Percentiles rank a stretch among this genome's conserved stretches.
These are phyloP conservation scores for Lactarius akahatsu DNA, from an alignment of 768 basidiomycete species.

Conservation along the genomic window DNA sequence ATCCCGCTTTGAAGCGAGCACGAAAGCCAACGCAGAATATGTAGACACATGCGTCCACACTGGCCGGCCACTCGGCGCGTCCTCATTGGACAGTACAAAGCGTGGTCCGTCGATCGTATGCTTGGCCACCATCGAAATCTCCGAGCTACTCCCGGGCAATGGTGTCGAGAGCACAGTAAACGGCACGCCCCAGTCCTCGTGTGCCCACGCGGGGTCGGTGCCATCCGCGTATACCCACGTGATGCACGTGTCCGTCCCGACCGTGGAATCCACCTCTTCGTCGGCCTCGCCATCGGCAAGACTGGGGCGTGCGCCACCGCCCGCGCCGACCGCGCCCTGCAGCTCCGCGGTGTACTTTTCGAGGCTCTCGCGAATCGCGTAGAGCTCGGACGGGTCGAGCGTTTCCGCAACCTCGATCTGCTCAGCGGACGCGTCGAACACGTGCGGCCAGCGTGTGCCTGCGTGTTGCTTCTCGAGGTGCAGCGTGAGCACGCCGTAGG, in stretches of 20 bases:
- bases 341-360: constrained; percentile 81
- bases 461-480: constrained; percentile 87
- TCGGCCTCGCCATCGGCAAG: constrained; percentile 89
- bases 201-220: constrained; percentile 44
- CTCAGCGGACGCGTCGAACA: constrained; percentile 62
- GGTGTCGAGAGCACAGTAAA: constrained; percentile 66
- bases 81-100: constrained; percentile 32
- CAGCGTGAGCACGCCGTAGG: constrained; percentile 71
- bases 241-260: constrained; percentile 62
- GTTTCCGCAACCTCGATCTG: constrained; percentile 77
- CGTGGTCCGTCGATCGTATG: constrained; percentile 45
- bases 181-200: constrained; percentile 38
- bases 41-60: constrained; percentile 79
- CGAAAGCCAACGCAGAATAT: constrained; percentile 87
- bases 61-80: constrained; percentile 31
- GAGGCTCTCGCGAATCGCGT: constrained; percentile 72
- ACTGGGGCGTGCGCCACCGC: constrained; percentile 64
- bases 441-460: constrained; percentile 81
- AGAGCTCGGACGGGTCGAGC: constrained; percentile 80
- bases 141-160: constrained; percentile 52
- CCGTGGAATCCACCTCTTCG: constrained; percentile 77
- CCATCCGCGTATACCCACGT: constrained; percentile 67
- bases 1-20: constrained; percentile 90
- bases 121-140: constrained; percentile 60
- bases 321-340: constrained; percentile 52